Evolutionary conservation across 2,329 filamentous ascomycete genomes (phyloP).

Genomic region (Aspergillus transmontanensis): DNA sequence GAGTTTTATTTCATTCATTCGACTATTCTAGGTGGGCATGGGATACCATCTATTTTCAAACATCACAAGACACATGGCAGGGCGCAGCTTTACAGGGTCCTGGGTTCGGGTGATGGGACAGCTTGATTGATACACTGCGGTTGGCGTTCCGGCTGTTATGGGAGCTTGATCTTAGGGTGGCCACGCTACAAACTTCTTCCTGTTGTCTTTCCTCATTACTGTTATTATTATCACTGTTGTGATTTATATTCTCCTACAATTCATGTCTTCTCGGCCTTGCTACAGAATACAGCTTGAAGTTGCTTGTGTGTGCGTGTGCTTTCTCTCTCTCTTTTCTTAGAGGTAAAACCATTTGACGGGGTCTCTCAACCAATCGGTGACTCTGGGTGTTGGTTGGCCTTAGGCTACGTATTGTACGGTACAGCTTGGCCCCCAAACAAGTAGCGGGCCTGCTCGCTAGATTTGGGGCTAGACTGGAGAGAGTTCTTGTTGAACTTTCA

Average conservation of each 20-base stretch:
- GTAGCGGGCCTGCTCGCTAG: neutral
- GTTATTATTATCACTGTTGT: neutral
- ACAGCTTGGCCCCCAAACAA: constrained; percentile 7
- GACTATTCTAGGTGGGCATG: neutral
- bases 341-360: constrained; percentile 1
- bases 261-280: neutral
- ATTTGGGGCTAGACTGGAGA: neutral
- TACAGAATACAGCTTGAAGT: neutral
- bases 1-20: constrained; percentile 8
- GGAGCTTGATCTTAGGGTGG: constrained; percentile 7
- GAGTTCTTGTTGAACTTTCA: neutral
- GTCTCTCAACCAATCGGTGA: constrained; percentile 1
- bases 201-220: neutral
- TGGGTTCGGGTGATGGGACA: constrained; percentile 1
- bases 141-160: constrained; percentile 8
- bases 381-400: neutral
- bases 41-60: neutral
- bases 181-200: neutral
- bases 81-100: neutral
- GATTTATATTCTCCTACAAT: neutral
- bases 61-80: neutral
- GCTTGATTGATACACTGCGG: constrained; percentile 6
- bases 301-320: neutral
- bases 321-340: too few species aligned
- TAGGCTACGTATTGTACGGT: neutral